Percentiles rank a stretch among this genome's conserved stretches.
These are phyloP conservation scores for Xylaria sp. DNA, from an alignment of 2,329 filamentous ascomycete genomes.

Conservation along the genomic window DNA sequence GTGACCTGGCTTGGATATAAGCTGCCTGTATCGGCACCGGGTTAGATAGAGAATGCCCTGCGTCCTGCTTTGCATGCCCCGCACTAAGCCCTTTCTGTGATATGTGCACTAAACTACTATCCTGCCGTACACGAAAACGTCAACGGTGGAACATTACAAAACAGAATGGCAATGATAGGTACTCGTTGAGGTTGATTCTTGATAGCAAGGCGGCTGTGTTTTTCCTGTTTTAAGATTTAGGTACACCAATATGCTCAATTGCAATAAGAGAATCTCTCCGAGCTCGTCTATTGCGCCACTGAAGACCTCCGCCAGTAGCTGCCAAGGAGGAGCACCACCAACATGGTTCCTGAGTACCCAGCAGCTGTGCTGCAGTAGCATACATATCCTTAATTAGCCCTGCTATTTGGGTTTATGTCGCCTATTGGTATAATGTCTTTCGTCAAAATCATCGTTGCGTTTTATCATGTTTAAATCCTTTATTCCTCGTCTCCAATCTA, in stretches of 20 bases:
- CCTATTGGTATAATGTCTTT: constrained; percentile 42
- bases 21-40: constrained; percentile 22
- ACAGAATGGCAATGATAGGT: neutral
- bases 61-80: constrained; percentile 25
- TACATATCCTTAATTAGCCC: constrained; percentile 31
- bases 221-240: constrained; percentile 19
- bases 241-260: constrained; percentile 7
- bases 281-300: constrained; percentile 3
- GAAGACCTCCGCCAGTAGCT: constrained; percentile 1
- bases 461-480: constrained; percentile 26
- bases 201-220: neutral
- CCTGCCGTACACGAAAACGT: neutral
- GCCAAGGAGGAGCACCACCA: neutral
- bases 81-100: constrained; percentile 34
- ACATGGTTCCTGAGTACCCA: constrained; percentile 3
- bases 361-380: constrained; percentile 28
- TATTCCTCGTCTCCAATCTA: constrained; percentile 78
- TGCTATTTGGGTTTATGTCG: constrained; percentile 34
- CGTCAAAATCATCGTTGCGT: constrained; percentile 38
- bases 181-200: neutral
- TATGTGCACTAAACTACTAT: neutral
- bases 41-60: constrained; percentile 21
- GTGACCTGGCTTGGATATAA: constrained; percentile 5
- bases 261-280: constrained; percentile 8
- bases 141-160: neutral